Evolutionary conservation across 441 rosid species (phyloP), one percentile per base, ranked within the genome.

Genomic region (Brassica balearica): DNA sequence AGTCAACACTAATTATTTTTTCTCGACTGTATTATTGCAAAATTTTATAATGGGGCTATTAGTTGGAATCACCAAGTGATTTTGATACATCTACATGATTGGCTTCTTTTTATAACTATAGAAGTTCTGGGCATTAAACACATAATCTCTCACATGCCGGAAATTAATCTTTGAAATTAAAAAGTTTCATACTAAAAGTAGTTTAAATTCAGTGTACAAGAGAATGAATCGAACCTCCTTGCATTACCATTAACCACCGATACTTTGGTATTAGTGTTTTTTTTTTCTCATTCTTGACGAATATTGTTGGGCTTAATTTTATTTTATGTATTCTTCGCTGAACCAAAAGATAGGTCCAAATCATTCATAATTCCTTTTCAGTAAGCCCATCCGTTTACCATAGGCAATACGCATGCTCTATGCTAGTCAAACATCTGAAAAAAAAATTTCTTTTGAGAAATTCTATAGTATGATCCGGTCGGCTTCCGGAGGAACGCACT

Each of bases 1-100:
- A 6, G 59, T 53, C 59, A 53, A 53, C 59, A 53, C 7, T 15
- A 53, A 53, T 6, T 53, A 6, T 53, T 53, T 51, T 51, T 51
- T 41, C 56, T 6, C 56, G 2, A 51, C 25, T 32, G 5, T 19
- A 6, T 20, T 53, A 56, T 38, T 36, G 6, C 22, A 7, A 25
- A 62, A 62, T 62, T 29, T 2, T 25, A n/a, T n/a, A 25, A 25
- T 62, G 20, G 63, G 23, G 20, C 6, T 74, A 74, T 66, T 38
- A 14, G 59, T 74, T 53, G 65, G 38, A 65, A 55, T n/a, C 6
- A 6, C 4, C 25, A 22, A 55, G 17, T 66, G 56, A 65, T 34
- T 63, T 51, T 34, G 56, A 46, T 22, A 17, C 36, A 43, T 22
- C 34, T 23, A 22, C 7, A 67, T 67, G 58, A 19, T 22, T 67